A percentile compares a stretch with the other conserved stretches of the same genome.
These are phyloP conservation scores for Russula vinacea DNA, from an alignment of 768 basidiomycete genomes.

Conservation along the genomic window DNA sequence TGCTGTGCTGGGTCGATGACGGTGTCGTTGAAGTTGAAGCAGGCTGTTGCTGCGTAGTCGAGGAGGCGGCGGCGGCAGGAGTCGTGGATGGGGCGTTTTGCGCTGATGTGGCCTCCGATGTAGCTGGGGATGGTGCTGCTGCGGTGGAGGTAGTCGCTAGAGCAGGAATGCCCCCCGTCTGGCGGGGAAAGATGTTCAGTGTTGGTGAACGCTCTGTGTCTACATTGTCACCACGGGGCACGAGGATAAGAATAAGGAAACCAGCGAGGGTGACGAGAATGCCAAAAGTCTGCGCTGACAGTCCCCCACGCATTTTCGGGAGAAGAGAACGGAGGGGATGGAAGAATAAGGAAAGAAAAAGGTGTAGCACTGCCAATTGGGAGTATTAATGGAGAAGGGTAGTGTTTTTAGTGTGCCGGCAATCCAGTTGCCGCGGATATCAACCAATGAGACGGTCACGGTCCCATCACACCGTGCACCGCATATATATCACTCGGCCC, in stretches of 20 bases:
- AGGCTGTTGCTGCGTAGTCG: conserved; percentile 9
- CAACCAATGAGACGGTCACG: not conserved
- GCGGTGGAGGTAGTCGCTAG: not conserved
- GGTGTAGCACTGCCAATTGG: not conserved
- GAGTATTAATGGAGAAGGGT: not conserved
- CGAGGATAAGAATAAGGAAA: conserved; percentile 33
- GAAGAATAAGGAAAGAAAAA: not conserved
- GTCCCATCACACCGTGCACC: not conserved
- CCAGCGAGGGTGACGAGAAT: conserved; percentile 35
- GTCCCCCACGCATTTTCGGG: conserved; percentile 31
- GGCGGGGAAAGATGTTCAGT: conserved; percentile 26
- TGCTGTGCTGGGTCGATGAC: conserved; percentile 16
- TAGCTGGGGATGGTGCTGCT: not conserved
- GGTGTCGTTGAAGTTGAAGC: conserved; percentile 26
- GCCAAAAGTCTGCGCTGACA: conserved; percentile 31
- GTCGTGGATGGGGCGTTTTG: not conserved
- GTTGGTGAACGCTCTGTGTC: conserved; percentile 3
- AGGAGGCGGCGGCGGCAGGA: conserved; percentile 9
- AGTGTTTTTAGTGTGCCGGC: not conserved
- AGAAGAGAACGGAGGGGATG: not conserved
- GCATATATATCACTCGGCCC: not conserved
- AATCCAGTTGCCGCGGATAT: not conserved
- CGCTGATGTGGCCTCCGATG: not conserved
- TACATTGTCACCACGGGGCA: conserved; percentile 31
- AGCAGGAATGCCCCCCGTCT: conserved; percentile 1